Percentiles rank a stretch among this genome's conserved stretches.
phyloP scores from a whole-genome alignment of 179 eudicot genomes.

The Monotropa hypopitys region DNA sequence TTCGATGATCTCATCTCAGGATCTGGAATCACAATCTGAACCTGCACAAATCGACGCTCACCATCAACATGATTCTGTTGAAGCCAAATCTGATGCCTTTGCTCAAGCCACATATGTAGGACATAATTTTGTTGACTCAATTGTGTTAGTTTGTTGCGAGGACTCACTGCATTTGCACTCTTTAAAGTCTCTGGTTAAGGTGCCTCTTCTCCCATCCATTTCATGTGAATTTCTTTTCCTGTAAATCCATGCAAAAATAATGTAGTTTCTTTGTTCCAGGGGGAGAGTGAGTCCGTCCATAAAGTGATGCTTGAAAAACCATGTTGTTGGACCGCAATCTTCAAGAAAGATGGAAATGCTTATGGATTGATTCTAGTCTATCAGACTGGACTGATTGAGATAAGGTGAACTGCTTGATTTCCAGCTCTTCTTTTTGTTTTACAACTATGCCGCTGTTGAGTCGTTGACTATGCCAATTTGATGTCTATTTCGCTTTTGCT shows the following conservation, averaged over 20 bases:
- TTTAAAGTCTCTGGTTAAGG: conserved; percentile 50
- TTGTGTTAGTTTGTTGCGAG: conserved; percentile 60
- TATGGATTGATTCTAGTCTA: conserved; percentile 50
- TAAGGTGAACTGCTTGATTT: conserved; percentile 40
- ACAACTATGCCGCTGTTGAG: neutral
- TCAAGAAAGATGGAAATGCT: conserved; percentile 39
- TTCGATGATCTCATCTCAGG: conserved; percentile 24
- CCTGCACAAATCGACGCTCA: conserved; percentile 19
- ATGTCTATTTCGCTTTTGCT: neutral
- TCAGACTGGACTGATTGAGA: conserved; percentile 59
- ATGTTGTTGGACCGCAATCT: conserved; percentile 55
- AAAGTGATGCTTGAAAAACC: conserved; percentile 46
- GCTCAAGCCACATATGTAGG: conserved; percentile 15
- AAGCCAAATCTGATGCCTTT: conserved; percentile 13
- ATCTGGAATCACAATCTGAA: conserved; percentile 25
- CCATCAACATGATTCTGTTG: conserved; percentile 17
- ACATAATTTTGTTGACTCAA: conserved; percentile 28
- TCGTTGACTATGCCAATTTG: neutral
- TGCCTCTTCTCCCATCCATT: conserved; percentile 15
- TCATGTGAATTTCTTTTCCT: neutral
- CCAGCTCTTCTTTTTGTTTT: neutral
- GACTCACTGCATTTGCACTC: conserved; percentile 39
- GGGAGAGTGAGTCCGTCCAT: conserved; percentile 34
- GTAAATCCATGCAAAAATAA: conserved; percentile 7
- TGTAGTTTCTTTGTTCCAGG: conserved; percentile 26